These are phyloP conservation scores for Durusdinium trenchii DNA, from an alignment of 73 alveolate genomes.

Conservation along the genomic window DNA sequence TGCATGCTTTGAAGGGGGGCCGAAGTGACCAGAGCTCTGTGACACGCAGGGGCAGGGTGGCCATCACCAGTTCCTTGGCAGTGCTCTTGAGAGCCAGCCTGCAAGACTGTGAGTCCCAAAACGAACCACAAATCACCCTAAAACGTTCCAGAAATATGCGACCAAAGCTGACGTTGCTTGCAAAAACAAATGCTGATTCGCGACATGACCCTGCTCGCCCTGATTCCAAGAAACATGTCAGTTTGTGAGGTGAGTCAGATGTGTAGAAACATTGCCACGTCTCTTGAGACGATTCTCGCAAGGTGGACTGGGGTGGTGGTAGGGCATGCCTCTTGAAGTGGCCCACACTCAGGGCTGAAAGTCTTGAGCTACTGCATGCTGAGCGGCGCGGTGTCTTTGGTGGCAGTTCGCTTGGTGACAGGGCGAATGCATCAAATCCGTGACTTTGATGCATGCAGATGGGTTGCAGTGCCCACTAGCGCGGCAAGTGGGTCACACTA, in stretches of 20 bases:
- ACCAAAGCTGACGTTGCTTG: no score
- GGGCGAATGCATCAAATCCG: constrained; percentile 89
- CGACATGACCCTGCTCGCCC: background rate
- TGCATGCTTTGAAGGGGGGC: background rate
- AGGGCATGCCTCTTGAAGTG: no score
- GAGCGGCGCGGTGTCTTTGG: constrained; percentile 18
- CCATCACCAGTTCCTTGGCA: constrained; percentile 24
- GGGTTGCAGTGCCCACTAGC: background rate
- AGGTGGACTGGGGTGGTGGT: no score
- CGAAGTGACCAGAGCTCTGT: constrained; percentile 40
- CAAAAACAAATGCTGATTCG: background rate
- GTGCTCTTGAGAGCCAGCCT: no score
- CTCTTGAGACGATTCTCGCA: no score
- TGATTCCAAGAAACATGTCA: background rate
- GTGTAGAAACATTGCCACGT: no score
- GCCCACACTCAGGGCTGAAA: constrained; percentile 62
- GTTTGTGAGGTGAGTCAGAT: no score
- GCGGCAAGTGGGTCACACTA: background rate
- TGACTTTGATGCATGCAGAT: constrained; percentile 7
- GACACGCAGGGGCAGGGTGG: constrained; percentile 39
- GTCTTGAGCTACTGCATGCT: constrained; percentile 27
- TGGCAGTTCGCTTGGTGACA: constrained; percentile 59
- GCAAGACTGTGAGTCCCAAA: no score
- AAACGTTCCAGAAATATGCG: no score
- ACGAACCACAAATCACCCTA: no score